These are phyloP conservation scores for Chlorella sp. DNA, from an alignment of 139 green algal species.

Conservation along the genomic window DNA sequence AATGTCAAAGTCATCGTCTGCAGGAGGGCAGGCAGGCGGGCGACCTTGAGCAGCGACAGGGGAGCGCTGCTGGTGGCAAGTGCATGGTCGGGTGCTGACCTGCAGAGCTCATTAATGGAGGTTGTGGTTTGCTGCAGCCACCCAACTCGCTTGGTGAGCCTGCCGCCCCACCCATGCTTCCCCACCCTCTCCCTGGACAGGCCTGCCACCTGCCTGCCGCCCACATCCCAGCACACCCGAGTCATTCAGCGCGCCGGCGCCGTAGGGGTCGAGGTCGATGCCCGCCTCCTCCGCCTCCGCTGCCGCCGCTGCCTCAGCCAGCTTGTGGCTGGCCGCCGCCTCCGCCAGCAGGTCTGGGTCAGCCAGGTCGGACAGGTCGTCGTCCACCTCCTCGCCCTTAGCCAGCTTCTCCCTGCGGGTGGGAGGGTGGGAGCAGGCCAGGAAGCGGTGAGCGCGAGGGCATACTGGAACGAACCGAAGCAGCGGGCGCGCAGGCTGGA, in stretches of 20 bases:
- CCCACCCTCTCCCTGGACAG: neutral
- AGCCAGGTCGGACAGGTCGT: slow-evolving; percentile 42
- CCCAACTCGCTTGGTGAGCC: too few species aligned
- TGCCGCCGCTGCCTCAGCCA: slow-evolving; percentile 32
- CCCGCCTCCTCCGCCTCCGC: slow-evolving; percentile 33
- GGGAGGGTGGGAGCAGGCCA: too few species aligned
- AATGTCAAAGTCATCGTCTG: slow-evolving; percentile 36
- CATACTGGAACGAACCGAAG: too few species aligned
- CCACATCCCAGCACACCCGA: slow-evolving; percentile 10
- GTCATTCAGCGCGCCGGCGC: slow-evolving; percentile 10
- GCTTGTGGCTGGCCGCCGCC: slow-evolving; percentile 24
- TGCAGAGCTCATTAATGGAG: neutral
- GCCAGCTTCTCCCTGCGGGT: slow-evolving; percentile 10
- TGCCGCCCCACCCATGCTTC: neutral
- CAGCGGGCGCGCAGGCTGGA: too few species aligned
- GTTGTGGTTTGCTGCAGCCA: too few species aligned
- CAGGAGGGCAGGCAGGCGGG: neutral
- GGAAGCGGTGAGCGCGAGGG: too few species aligned
- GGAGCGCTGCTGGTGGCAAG: neutral
- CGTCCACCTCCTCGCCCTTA: slow-evolving; percentile 30
- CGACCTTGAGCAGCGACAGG: neutral
- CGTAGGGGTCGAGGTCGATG: slow-evolving; percentile 24
- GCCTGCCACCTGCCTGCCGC: neutral
- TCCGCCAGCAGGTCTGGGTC: slow-evolving; percentile 42
- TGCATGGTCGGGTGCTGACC: neutral